Percentiles rank a stretch among this genome's conserved stretches.
Conservation (phyloP, 305 asterid species). For the Rubia balearica region DNA sequence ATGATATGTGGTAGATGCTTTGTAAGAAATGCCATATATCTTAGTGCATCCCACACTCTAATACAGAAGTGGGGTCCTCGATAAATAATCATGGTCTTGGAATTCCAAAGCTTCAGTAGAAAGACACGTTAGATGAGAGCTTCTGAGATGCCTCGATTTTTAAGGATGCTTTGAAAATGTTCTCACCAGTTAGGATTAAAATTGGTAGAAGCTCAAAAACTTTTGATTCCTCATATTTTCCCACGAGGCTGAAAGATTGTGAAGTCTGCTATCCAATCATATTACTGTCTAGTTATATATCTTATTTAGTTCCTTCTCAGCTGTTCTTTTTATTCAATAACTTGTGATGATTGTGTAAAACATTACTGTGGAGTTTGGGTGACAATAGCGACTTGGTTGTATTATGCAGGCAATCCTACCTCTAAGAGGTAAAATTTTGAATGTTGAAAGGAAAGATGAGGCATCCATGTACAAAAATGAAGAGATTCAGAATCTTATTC, state of each 20-base stretch:
- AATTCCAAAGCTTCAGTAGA: background rate
- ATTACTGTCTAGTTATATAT: background rate
- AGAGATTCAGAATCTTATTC: slow-evolving; percentile 97
- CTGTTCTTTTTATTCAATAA: background rate
- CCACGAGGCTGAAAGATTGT: background rate
- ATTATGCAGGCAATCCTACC: slow-evolving; percentile 88
- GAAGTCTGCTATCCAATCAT: slow-evolving; percentile 2
- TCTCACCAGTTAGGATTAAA: background rate
- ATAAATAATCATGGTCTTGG: background rate
- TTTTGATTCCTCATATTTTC: background rate
- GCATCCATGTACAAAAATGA: slow-evolving; percentile 97
- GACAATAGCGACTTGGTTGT: slow-evolving; percentile 15
- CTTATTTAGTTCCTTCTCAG: background rate
- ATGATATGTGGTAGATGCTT: background rate
- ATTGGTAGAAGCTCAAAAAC: background rate
- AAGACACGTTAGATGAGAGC: background rate
- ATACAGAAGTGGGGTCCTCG: background rate
- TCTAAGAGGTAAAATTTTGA: slow-evolving; percentile 92
- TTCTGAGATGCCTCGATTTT: background rate
- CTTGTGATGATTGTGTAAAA: background rate
- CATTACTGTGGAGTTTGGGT: background rate
- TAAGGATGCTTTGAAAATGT: background rate
- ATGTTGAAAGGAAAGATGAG: slow-evolving; percentile 90
- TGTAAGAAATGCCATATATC: background rate
- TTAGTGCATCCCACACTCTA: background rate